These are phyloP conservation scores for Colletotrichum tabaci DNA, from an alignment of 2,329 filamentous ascomycete species.

Conservation along the genomic window DNA sequence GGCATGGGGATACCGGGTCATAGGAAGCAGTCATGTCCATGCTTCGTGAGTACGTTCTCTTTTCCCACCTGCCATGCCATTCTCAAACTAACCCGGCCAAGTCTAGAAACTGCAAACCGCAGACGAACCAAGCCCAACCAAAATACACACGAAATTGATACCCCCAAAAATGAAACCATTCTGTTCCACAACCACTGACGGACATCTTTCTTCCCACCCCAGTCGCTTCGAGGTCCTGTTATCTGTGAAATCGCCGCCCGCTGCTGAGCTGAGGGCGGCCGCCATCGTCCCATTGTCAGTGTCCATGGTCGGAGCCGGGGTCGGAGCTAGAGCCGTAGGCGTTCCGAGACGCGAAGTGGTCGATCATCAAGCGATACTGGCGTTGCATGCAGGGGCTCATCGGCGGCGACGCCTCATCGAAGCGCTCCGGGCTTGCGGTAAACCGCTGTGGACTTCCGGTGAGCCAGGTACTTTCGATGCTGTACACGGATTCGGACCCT, in stretches of 20 bases:
- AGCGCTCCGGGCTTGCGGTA: background rate
- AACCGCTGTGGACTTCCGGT: background rate
- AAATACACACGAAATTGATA: constrained; percentile 38
- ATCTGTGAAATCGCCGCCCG: too few species aligned
- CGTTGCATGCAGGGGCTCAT: background rate
- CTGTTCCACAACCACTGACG: background rate
- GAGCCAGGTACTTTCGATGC: background rate
- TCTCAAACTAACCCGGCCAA: background rate
- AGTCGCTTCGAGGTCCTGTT: too few species aligned
- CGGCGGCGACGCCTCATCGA: background rate
- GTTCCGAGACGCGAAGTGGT: too few species aligned
- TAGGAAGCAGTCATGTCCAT: constrained; percentile 28
- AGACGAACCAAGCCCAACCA: constrained; percentile 5
- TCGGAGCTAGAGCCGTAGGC: too few species aligned
- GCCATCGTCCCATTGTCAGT: background rate
- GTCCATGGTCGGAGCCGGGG: background rate
- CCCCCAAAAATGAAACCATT: constrained; percentile 15
- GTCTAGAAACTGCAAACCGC: constrained; percentile 12
- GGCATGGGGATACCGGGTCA: background rate
- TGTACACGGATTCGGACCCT: background rate
- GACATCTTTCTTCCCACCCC: too few species aligned
- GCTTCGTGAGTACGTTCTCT: constrained; percentile 27
- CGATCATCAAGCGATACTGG: background rate
- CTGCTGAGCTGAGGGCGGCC: background rate
- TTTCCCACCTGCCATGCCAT: background rate